Evolutionary conservation across 2,329 filamentous ascomycete genomes (phyloP).

Genomic region (Pseudogymnoascus sp.): DNA sequence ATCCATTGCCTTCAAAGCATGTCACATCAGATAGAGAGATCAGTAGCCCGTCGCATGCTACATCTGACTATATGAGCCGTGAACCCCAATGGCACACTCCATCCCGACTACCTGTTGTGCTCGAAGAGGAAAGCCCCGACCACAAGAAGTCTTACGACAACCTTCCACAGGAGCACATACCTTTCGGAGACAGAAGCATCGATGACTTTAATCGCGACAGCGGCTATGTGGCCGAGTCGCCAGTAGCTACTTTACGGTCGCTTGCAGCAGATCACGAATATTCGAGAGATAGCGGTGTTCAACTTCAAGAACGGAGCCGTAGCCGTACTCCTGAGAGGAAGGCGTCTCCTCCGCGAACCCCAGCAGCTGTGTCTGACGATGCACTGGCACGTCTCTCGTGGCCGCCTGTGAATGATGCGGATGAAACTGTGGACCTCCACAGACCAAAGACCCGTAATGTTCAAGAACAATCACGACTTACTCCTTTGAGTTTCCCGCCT

Average conservation of each 20-base stretch:
- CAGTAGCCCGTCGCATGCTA: background rate
- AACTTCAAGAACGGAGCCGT: constrained; percentile 42
- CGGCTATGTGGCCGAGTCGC: constrained; percentile 40
- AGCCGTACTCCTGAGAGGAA: constrained; percentile 22
- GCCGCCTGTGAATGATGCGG: constrained; percentile 38
- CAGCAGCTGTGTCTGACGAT: constrained; percentile 28
- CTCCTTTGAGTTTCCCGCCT: constrained; percentile 20
- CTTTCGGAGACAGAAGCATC: constrained; percentile 13
- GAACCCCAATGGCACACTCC: constrained; percentile 7
- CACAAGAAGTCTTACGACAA: background rate
- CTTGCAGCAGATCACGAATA: background rate
- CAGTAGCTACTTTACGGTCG: constrained; percentile 25
- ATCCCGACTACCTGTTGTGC: background rate
- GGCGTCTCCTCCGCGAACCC: constrained; percentile 20
- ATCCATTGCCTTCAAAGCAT: background rate
- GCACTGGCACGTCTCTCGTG: constrained; percentile 31
- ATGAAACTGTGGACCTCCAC: constrained; percentile 37
- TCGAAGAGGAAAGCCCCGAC: background rate
- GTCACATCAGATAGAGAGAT: background rate
- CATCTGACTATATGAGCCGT: constrained; percentile 1
- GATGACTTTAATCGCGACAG: constrained; percentile 42
- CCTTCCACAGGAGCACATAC: background rate
- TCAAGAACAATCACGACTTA: constrained; percentile 7
- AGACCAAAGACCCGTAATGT: constrained; percentile 18
- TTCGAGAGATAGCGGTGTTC: constrained; percentile 45